phyloP scores from a whole-genome alignment of 2,329 filamentous ascomycete genomes.

The Calonectria pteridis region DNA sequence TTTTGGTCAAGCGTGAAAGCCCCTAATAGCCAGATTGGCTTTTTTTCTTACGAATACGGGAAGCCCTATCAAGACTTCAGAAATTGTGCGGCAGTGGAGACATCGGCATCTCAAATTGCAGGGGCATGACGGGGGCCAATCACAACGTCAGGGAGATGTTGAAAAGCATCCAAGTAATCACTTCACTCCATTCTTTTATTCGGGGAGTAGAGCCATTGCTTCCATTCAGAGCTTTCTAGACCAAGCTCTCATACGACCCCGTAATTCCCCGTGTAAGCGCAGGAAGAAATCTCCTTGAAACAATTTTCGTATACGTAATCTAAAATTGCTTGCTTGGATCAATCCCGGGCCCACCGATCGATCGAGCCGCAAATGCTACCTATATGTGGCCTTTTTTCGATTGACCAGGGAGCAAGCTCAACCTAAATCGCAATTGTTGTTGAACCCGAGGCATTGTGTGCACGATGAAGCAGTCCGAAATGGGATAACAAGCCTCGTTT shows the following conservation, averaged over 20 bases:
- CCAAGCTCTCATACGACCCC: background rate
- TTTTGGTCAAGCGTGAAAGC: background rate
- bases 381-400: background rate
- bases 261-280: background rate
- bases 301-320: background rate
- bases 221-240: background rate
- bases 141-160: background rate
- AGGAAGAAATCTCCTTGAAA: background rate
- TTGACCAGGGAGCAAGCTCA: background rate
- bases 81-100: background rate
- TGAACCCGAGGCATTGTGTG: too few species aligned
- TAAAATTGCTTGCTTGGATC: background rate
- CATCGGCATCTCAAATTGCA: background rate
- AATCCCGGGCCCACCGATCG: background rate
- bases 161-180: background rate
- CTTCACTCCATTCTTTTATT: background rate
- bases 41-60: background rate
- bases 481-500: too few species aligned
- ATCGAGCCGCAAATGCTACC: background rate
- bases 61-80: background rate
- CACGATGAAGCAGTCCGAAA: too few species aligned
- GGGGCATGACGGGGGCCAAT: background rate
- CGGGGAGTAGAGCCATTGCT: background rate
- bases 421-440: background rate
- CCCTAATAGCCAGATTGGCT: background rate